A percentile compares a stretch with the other conserved stretches of the same genome.
These are phyloP conservation scores for Botrytis pseudocinerea DNA, from an alignment of 2,329 filamentous ascomycete genomes.

Conservation along the genomic window DNA sequence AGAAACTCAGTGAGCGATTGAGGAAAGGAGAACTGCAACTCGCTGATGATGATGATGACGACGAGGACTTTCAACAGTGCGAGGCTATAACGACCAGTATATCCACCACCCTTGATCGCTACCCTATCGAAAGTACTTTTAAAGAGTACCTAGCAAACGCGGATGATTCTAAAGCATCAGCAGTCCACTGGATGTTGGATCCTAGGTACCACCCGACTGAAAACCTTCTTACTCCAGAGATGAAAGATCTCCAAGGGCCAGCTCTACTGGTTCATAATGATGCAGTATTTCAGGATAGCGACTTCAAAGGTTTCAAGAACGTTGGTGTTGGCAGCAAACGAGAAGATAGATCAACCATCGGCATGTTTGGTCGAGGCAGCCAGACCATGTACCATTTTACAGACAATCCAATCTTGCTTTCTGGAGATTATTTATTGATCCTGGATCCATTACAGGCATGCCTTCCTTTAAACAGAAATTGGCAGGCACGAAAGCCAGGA, in stretches of 20 bases:
- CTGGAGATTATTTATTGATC: conserved; percentile 40
- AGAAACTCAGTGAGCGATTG: conserved; percentile 28
- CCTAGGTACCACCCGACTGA: conserved; percentile 27
- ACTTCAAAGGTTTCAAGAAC: conserved; percentile 41
- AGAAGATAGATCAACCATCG: conserved; percentile 37
- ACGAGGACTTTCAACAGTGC: conserved; percentile 40
- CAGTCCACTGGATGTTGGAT: conserved; percentile 41
- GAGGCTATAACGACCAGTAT: conserved; percentile 40
- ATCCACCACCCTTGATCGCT: conserved; percentile 40
- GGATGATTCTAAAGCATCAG: conserved; percentile 38
- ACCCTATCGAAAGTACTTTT: conserved; percentile 40
- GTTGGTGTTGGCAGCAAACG: conserved; percentile 42
- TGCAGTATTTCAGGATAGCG: conserved; percentile 39
- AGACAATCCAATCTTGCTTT: conserved; percentile 41
- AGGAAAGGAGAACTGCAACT: conserved; percentile 32
- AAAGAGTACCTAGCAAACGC: conserved; percentile 44
- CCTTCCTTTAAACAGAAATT: conserved; percentile 30
- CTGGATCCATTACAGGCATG: conserved; percentile 39
- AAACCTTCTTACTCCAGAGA: conserved; percentile 33
- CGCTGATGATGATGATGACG: conserved; percentile 35
- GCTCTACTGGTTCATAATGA: conserved; percentile 41
- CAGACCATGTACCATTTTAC: conserved; percentile 45
- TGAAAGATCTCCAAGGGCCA: conserved; percentile 38
- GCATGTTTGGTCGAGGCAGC: conserved; percentile 42
- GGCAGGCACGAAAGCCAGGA: conserved; percentile 32